Conservation (phyloP, 2,329 filamentous ascomycete species). For the Apiospora marii region DNA sequence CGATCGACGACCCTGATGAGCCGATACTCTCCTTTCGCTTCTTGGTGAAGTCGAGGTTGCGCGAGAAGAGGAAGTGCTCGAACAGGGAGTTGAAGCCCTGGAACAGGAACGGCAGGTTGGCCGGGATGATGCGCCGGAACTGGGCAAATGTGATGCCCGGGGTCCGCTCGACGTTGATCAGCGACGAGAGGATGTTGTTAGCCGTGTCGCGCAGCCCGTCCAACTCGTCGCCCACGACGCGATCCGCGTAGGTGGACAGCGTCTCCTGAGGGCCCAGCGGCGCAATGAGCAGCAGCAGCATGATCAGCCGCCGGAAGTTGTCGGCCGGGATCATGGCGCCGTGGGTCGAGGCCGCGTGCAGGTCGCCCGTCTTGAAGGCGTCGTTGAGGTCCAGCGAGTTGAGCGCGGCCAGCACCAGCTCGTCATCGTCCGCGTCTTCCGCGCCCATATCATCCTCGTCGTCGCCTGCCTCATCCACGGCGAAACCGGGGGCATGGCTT, state of each 20-base stretch:
- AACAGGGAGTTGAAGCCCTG: slow-evolving; percentile 73
- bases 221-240: slow-evolving; percentile 63
- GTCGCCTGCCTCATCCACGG: slow-evolving; percentile 53
- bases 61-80: slow-evolving; percentile 79
- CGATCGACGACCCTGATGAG: no score
- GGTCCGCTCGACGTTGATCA: slow-evolving; percentile 69
- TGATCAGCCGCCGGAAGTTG: slow-evolving; percentile 74
- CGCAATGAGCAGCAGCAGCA: slow-evolving; percentile 73
- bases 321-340: slow-evolving; percentile 77
- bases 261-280: slow-evolving; percentile 71
- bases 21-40: slow-evolving; percentile 52
- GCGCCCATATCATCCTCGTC: slow-evolving; percentile 46
- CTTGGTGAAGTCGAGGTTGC: slow-evolving; percentile 72
- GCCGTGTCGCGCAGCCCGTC: slow-evolving; percentile 67
- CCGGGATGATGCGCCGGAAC: slow-evolving; percentile 67
- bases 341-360: slow-evolving; percentile 55
- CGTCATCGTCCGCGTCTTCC: slow-evolving; percentile 61
- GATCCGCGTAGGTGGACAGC: slow-evolving; percentile 65
- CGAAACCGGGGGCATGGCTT: slow-evolving; percentile 50
- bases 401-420: slow-evolving; percentile 72
- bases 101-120: slow-evolving; percentile 72
- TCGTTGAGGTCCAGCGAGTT: slow-evolving; percentile 72
- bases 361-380: slow-evolving; percentile 62
- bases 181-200: slow-evolving; percentile 70
- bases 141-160: slow-evolving; percentile 69